phyloP scores from a whole-genome alignment of 2,329 filamentous ascomycete species.

The Nemania serpens region DNA sequence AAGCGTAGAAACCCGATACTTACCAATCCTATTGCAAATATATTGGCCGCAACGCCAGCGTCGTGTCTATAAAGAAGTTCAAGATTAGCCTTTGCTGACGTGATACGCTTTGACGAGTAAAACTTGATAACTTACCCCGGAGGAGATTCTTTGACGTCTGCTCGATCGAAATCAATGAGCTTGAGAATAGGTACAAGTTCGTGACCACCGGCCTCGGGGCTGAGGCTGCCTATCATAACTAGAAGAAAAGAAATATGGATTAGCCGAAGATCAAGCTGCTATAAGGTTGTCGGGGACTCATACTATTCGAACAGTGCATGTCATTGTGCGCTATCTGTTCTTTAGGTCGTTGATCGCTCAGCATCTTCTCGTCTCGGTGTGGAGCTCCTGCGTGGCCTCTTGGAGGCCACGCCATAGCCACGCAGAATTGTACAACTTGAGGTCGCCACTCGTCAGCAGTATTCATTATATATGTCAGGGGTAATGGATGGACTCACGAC shows the following conservation, averaged over 20 bases:
- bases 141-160: not conserved
- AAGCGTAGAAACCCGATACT: not conserved
- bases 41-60: not conserved
- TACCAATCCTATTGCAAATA: not conserved
- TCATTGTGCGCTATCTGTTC: not conserved
- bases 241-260: not conserved
- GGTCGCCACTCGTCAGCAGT: not conserved
- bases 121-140: not conserved
- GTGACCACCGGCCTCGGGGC: not conserved
- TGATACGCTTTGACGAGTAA: not conserved
- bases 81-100: not conserved
- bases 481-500: not conserved
- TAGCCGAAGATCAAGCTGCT: not conserved
- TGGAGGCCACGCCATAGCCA: constrained; percentile 1
- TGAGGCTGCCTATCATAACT: constrained; percentile 15
- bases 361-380: not conserved
- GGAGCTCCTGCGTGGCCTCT: not conserved
- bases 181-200: constrained; percentile 1
- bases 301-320: constrained; percentile 5
- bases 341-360: not conserved
- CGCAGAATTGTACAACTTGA: constrained; percentile 1
- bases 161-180: constrained; percentile 13
- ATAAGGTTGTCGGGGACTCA: not conserved
- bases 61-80: not conserved
- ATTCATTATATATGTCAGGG: not conserved